Base-by-base conservation (phyloP, 2,329 filamentous ascomycete genomes). In the Orbilia brochopaga region DNA sequence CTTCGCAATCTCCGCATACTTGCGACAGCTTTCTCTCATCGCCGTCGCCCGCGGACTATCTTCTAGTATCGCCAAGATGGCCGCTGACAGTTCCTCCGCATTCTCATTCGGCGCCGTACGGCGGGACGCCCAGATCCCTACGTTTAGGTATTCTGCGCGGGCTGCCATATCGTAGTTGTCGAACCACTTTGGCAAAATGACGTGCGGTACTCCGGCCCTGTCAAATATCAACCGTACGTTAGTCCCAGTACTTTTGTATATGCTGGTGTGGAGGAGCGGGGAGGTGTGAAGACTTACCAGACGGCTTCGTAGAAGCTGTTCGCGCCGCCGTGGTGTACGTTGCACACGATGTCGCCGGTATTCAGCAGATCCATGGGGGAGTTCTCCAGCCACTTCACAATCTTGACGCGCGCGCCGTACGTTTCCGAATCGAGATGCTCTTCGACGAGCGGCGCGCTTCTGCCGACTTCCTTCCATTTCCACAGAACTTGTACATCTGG, bases 261-360 rank as follows among this genome's bases (percentile, higher is more conserved):
- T 13, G 2, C 13, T 42, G 15, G 37, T 37, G 10, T 4, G 40
- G 30, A 54, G 3, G 8, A 13, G 50, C 15, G 11, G 13, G n/a
- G 35, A 32, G 1, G 17, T n/a, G 21, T 23, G 2, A 4, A n/a
- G n/a, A 77, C 79, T 74, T 75, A 80, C 80, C 76, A 75, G 8
- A 80, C 51, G 0, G 79, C 79, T 61, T 81, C 80, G 35, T 79
- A 76, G 73, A 78, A 81, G 0, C 81, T 82, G 62, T 81, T 83
- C 0, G 82, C 80, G 2, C 82, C 82, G 6, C 82, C 82, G 64
- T 84, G 82, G 57, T 83, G 80, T 1, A 83, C 77, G 8, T 80
- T 79, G 24, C 80, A 81, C 1, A 78, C 76, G 3, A 84, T 75
- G 15, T 78, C 74, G 0, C 80, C 80, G 1, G 78, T 79, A 27